phyloP scores from a whole-genome alignment of 495 filamentous ascomycete genomes.

The Lepidopterella palustris region DNA sequence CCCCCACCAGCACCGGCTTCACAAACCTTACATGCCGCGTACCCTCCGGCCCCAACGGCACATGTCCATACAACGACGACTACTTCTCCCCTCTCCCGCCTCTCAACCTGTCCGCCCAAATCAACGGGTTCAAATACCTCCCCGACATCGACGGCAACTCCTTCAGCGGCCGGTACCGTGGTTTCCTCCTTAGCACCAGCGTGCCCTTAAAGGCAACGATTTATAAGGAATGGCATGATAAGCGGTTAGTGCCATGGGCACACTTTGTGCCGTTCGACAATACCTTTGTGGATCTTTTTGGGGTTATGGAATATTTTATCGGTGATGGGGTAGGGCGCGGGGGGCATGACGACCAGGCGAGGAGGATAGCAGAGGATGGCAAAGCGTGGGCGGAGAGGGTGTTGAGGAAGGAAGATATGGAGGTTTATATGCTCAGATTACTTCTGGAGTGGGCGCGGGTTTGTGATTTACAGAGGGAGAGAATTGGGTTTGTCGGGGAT shows the following conservation, averaged over 20 bases:
- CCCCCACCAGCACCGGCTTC: constrained; percentile 23
- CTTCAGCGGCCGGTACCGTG: constrained; percentile 33
- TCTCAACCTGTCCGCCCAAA: constrained; percentile 26
- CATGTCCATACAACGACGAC: constrained; percentile 29
- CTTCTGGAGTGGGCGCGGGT: constrained; percentile 67
- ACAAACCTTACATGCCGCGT: constrained; percentile 31
- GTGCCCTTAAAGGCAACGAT: constrained; percentile 37
- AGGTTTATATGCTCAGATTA: constrained; percentile 61
- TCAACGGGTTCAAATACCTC: constrained; percentile 31
- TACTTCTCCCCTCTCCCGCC: constrained; percentile 17
- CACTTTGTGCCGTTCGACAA: constrained; percentile 70
- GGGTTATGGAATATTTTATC: constrained; percentile 72
- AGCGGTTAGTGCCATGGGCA: constrained; percentile 29
- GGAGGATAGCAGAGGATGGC: constrained; percentile 55
- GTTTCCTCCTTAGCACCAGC: constrained; percentile 24
- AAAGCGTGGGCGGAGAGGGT: constrained; percentile 63
- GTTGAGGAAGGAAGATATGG: constrained; percentile 64
- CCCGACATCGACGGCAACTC: constrained; percentile 36
- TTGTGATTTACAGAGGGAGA: constrained; percentile 57
- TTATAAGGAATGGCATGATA: constrained; percentile 36
- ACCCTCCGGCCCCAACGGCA: constrained; percentile 7
- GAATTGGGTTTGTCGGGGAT: constrained; percentile 57
- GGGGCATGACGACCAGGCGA: constrained; percentile 52
- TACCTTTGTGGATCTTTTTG: constrained; percentile 64
- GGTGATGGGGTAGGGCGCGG: constrained; percentile 41